Base-by-base conservation (phyloP, 2,329 filamentous ascomycete genomes). In the Penicillium sclerotiorum region DNA sequence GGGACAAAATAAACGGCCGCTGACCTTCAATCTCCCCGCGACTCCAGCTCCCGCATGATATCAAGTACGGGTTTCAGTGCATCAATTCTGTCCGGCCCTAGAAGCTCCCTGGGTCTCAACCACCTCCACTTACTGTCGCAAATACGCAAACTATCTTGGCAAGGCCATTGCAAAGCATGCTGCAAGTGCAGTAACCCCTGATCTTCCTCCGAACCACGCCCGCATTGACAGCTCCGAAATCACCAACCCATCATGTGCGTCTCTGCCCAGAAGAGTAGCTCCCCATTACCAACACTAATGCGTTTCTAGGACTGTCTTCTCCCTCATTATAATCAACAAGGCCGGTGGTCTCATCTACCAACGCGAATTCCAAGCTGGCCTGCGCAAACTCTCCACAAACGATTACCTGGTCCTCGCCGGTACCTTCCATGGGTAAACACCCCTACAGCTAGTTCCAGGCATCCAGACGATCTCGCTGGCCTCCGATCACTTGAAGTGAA, bases 301-400 rank as follows among this genome's bases (percentile, higher is more conserved):
- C 37, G n/a, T 11, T 40, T 9, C n/a, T 42, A 97, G 92, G 94
- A 89, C 91, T 59, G 88, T 99, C 71, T 94, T 95, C 73, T 86
- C 92, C 51, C 87, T 99, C 67, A 91, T 97, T 71, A 88, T 99
- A 71, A 96, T 99, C 79, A 97, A 96, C 80, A 99, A 99, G 81
- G 92, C 94, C 58, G 94, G 92, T 53, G 94, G 94, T 63, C 82
- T 99, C 46, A 87, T 99, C 73, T 99, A 95, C 80, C 93, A 97
- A 75, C 90, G 91, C 63, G 89, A 90, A 67, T 97, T 99, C 72
- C 86, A 92, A 64, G 85, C 93, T 36, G 88, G 85, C 53, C 82
- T 99, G 52, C 89, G 89, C 71, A 90, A 93, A 70, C 86, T 99
- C 62, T 89, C 84, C 60, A 93, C 90, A 61, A 99, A 99, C 71